Evolutionary conservation across 768 basidiomycete genomes (phyloP).

Genomic region (Boletus reticulatus): DNA sequence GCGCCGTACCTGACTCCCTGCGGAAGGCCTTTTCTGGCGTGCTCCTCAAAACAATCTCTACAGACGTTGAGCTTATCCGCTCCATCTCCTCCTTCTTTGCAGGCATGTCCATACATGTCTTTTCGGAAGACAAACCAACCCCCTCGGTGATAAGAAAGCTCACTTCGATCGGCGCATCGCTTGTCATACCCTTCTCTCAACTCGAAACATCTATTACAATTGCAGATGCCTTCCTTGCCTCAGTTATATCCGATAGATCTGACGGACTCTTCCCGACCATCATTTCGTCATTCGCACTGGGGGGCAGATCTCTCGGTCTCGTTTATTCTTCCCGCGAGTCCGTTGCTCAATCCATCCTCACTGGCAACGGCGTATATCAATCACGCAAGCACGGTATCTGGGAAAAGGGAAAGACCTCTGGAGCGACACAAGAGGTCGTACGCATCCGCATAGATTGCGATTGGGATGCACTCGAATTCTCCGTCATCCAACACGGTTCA

Average conservation of each 20-base stretch:
- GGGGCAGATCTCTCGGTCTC: constrained; percentile 79
- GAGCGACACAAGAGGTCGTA: constrained; percentile 86
- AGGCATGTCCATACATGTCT: constrained; percentile 60
- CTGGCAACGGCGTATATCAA: constrained; percentile 93
- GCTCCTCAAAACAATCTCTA: constrained; percentile 68
- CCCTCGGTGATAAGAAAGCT: constrained; percentile 60
- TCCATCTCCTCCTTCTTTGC: constrained; percentile 76
- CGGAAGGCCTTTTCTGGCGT: constrained; percentile 76
- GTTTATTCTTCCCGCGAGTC: constrained; percentile 94
- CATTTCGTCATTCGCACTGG: constrained; percentile 66
- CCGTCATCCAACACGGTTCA: constrained; percentile 82
- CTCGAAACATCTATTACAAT: constrained; percentile 66
- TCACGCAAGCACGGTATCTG: constrained; percentile 95
- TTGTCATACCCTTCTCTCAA: constrained; percentile 70
- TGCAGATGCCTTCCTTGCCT: constrained; percentile 82
- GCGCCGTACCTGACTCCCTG: constrained; percentile 72
- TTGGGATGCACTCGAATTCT: constrained; percentile 87
- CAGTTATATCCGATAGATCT: constrained; percentile 77
- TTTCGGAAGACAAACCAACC: constrained; percentile 54
- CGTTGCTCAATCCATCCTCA: constrained; percentile 79
- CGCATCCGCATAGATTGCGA: constrained; percentile 90
- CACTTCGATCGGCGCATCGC: constrained; percentile 53
- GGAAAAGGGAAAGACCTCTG: constrained; percentile 96
- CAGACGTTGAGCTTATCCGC: constrained; percentile 73
- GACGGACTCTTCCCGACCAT: constrained; percentile 95